These are phyloP conservation scores for Chaetomium fimeti DNA, from an alignment of 495 filamentous ascomycete species.

Conservation along the genomic window DNA sequence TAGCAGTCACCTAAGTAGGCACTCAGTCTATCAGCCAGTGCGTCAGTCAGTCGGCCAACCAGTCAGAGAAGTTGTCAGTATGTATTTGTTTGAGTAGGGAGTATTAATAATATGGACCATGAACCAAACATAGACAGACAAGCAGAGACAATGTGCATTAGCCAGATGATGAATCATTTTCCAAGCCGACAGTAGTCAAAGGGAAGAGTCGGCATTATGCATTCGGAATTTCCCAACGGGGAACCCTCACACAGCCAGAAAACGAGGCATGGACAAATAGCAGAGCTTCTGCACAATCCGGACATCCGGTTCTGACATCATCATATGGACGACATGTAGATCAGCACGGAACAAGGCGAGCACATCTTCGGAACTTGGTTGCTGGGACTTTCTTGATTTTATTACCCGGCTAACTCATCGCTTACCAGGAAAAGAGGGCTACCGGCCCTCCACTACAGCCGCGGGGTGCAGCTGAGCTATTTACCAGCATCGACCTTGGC, in stretches of 20 bases:
- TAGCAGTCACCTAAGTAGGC: neutral
- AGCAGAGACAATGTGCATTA: neutral
- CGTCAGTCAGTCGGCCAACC: neutral
- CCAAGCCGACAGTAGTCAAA: no score
- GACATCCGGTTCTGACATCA: no score
- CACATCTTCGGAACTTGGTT: neutral
- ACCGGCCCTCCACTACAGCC: conserved; percentile 21
- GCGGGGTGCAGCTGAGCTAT: conserved; percentile 30
- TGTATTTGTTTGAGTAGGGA: no score
- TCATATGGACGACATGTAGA: no score
- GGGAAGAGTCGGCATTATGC: no score
- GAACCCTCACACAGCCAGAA: no score
- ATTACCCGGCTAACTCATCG: conserved; percentile 9
- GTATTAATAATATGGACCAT: no score
- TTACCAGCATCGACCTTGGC: conserved; percentile 72
- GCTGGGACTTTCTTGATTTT: conserved; percentile 8
- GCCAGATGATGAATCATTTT: no score
- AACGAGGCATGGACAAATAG: no score
- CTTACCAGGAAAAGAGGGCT: conserved; percentile 14
- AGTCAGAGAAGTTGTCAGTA: neutral
- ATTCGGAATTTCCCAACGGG: no score
- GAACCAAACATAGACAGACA: neutral
- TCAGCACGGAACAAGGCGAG: neutral
- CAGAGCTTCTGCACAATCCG: no score
- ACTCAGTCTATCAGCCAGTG: neutral